phyloP scores from a whole-genome alignment of 176 grass and related monocot species.

The Secale cereale region DNA sequence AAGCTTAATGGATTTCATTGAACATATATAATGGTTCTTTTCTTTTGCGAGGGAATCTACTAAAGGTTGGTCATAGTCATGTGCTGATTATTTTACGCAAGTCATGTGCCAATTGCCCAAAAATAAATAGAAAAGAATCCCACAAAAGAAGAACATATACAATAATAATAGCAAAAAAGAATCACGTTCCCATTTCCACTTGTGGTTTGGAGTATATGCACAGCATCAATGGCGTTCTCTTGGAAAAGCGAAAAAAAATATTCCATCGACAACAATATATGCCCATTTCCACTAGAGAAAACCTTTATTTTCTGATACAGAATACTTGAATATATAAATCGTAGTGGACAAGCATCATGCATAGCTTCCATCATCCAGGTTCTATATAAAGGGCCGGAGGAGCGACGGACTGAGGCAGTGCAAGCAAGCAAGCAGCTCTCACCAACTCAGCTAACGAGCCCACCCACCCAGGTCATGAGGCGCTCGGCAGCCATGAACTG shows the following conservation, averaged over 20 bases:
- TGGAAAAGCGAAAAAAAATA: neutral
- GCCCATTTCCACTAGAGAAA: conserved; percentile 2
- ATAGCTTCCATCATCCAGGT: neutral
- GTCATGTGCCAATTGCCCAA: too few species aligned
- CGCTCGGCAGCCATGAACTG: conserved; percentile 13
- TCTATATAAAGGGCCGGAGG: conserved; percentile 1
- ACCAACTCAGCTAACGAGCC: neutral
- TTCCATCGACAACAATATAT: conserved; percentile 18
- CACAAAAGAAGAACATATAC: too few species aligned
- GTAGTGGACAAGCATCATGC: neutral
- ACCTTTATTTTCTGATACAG: neutral
- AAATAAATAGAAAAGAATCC: too few species aligned
- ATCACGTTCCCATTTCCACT: neutral
- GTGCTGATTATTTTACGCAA: too few species aligned
- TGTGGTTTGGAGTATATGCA: neutral
- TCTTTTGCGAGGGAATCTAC: too few species aligned
- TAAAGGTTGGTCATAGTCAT: too few species aligned
- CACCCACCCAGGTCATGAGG: too few species aligned
- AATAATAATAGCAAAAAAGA: neutral
- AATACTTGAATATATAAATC: neutral
- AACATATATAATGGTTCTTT: too few species aligned
- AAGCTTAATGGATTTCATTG: too few species aligned
- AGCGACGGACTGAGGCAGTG: neutral
- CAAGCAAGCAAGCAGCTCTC: too few species aligned
- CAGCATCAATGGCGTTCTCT: neutral